Evolutionary conservation across 306 rosid species (phyloP), one percentile per base, ranked within the genome.

Genomic region (Rosa rugosa): DNA sequence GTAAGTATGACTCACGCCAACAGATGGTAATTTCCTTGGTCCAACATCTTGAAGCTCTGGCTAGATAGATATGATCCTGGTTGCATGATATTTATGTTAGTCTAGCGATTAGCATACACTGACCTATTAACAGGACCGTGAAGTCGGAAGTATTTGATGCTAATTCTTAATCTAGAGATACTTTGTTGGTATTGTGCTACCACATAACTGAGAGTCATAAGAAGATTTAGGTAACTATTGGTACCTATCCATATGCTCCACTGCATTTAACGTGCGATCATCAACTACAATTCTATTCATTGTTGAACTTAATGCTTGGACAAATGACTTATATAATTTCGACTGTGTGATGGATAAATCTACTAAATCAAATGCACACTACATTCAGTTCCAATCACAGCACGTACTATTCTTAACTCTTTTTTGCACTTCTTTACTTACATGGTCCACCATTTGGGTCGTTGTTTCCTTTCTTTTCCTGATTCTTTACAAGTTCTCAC

Each of bases 1-100:
- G n/a, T n/a, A n/a, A n/a, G n/a, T n/a, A n/a, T n/a, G n/a, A n/a
- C n/a, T n/a, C n/a, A n/a, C n/a, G n/a, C n/a, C n/a, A n/a, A n/a
- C n/a, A n/a, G 97, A 95, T 95, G 99, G 99, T 93, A 89, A 73
- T 54, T 49, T 66, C 47, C 49, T 69, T 73, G 23, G 47, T 75
- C 71, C 60, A 75, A 27, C 4, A 27, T 75, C 57, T 60, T 75
- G 10, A 74, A 57, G 14, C 49, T 53, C 22, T 54, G 20, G 36
- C 64, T 36, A 34, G 22, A 45, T 2, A 22, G 11, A 54, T 57
- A 54, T 31, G 59, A 27, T 25, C 47, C 23, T 70, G 11, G 16
- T 27, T 54, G 45, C 51, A 40, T 31, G 47, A 14, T 67, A 50
- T 36, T 14, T 31, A 11, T 5, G 36, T 56, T 78, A 69, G n/a